Evolutionary conservation across 805 yeast genomes (phyloP), one percentile per base, ranked within the genome.

Genomic region (Metschnikowia corniflorae): DNA sequence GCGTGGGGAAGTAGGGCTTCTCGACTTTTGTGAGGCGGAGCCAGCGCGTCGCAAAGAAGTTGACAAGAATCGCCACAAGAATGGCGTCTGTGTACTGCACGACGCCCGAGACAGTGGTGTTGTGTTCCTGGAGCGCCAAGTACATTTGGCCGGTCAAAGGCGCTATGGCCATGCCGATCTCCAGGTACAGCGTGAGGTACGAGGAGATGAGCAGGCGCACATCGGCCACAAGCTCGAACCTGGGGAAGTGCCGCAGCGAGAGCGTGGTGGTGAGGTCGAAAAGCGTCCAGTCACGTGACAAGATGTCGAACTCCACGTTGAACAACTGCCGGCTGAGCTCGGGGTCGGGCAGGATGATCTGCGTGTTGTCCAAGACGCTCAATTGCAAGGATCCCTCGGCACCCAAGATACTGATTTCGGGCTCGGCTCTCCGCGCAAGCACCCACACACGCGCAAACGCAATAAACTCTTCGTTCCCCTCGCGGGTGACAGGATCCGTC

Each of bases 401-500:
- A 15, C 42, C 30, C 9, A 46, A 25, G 5, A 33, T 34, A 20
- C 35, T 36, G 29, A 44, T 26, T 19, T 46, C 46, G 18, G 39
- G 40, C 23, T 46, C 50, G n/a, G 43, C 37, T 15, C 41, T 22
- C 20, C 42, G 24, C 7, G 41, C 33, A 15, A 41, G 35, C 16
- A 32, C 33, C 50, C 50, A 46, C n/a, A 42, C 35, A 13, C 50
- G 48, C 6, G 50, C 50, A 19, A 38, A 37, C 4, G 50, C 47
- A 10, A 40, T 27, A 28, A 40, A 43, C 28, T 37, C 26, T 16
- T 40, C 43, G 27, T 30, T 33, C 6, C 16, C 20, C 23, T 28
- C 33, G 7, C 34, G 17, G 13, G 31, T 32, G 12, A 16, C 16
- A 16, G 37, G 30, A 13, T 32, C 34, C n/a, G 31, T 32, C 40